phyloP scores from a whole-genome alignment of 2,329 filamentous ascomycete genomes.

The Pseudogymnoascus sp. region DNA sequence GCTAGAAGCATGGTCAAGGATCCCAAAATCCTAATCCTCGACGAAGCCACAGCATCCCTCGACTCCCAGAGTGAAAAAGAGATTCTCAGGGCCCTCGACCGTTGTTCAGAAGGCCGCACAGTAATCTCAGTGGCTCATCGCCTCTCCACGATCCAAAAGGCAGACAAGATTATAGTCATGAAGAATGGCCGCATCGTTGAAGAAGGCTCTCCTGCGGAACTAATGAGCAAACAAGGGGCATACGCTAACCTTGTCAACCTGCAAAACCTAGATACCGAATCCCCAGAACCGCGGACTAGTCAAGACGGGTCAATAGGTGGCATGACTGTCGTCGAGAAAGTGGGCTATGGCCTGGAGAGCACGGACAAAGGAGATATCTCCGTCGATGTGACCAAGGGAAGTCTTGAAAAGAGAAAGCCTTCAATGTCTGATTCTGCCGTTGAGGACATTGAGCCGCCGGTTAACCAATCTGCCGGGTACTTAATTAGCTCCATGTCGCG shows the following conservation, averaged over 20 bases:
- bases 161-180: slow-evolving; percentile 90
- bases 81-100: slow-evolving; percentile 55
- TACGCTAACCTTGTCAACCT: slow-evolving; percentile 32
- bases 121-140: slow-evolving; percentile 92
- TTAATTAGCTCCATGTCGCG: slow-evolving; percentile 10
- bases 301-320: slow-evolving; percentile 11
- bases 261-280: slow-evolving; percentile 23
- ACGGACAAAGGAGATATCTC: not conserved
- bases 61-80: slow-evolving; percentile 92
- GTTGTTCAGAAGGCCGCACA: slow-evolving; percentile 71
- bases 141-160: slow-evolving; percentile 87
- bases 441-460: slow-evolving; percentile 12
- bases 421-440: not conserved
- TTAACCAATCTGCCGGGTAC: slow-evolving; percentile 14
- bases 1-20: slow-evolving; percentile 51
- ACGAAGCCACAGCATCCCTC: slow-evolving; percentile 90
- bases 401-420: not conserved
- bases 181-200: slow-evolving; percentile 82
- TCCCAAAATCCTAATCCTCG: slow-evolving; percentile 86
- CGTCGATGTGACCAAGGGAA: not conserved
- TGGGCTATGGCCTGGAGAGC: slow-evolving; percentile 4
- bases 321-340: slow-evolving; percentile 9
- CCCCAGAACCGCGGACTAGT: slow-evolving; percentile 14
- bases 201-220: slow-evolving; percentile 63
- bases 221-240: slow-evolving; percentile 54